Percentiles rank a stretch among this genome's conserved stretches.
phyloP scores from a whole-genome alignment of 768 basidiomycete genomes.

The Psilocybe cyanescens region DNA sequence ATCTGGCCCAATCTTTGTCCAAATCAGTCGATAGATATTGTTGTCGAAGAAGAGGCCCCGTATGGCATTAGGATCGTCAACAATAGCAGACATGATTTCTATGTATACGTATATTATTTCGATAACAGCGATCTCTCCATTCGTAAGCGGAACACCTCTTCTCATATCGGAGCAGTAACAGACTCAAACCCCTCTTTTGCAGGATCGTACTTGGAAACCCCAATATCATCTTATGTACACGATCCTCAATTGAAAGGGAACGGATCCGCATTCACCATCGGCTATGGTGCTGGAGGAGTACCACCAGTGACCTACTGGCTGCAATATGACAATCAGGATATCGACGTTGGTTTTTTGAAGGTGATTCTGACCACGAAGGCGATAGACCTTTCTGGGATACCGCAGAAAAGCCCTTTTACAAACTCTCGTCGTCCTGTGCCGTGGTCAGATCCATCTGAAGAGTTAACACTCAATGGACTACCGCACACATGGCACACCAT shows the following conservation, averaged over 20 bases:
- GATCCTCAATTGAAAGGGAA: not conserved
- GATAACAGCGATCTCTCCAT: not conserved
- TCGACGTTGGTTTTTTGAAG: slow-evolving; percentile 1
- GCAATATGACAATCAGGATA: not conserved
- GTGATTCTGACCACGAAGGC: not conserved
- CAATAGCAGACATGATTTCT: not conserved
- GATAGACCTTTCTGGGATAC: not conserved
- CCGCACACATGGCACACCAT: not conserved
- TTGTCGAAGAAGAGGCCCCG: not conserved
- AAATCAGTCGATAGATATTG: not conserved
- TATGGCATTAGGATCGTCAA: slow-evolving; percentile 1
- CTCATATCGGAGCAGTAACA: not conserved
- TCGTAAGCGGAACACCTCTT: not conserved
- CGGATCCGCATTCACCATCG: slow-evolving; percentile 2
- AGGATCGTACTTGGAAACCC: not conserved
- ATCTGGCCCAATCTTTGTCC: not conserved
- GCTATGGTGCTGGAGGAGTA: slow-evolving; percentile 10
- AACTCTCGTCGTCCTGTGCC: no score
- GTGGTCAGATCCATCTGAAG: no score
- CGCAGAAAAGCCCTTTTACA: not conserved
- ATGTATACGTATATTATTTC: not conserved
- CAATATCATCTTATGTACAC: not conserved
- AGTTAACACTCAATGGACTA: no score
- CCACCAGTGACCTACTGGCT: not conserved
- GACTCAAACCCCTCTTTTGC: not conserved